Conservation (phyloP, 345 rosid species). For the Kandelia obovata region DNA sequence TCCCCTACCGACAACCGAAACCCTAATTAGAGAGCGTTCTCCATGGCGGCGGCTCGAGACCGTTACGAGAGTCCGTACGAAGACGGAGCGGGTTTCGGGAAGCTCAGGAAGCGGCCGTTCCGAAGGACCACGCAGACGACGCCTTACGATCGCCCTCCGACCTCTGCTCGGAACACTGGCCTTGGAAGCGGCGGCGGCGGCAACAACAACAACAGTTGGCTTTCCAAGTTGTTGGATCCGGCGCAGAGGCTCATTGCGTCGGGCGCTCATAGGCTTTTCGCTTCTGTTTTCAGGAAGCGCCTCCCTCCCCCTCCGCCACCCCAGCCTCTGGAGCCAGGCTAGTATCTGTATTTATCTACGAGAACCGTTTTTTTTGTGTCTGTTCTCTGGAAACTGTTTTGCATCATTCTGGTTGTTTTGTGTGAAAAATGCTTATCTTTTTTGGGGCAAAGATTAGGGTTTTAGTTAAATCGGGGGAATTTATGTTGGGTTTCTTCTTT, state of each 20-base stretch:
- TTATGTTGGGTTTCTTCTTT: not conserved
- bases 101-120: constrained; percentile 60
- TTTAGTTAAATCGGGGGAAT: not conserved
- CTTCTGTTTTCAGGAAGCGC: constrained; percentile 70
- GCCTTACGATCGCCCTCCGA: constrained; percentile 74
- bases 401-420: not conserved
- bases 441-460: not conserved
- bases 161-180: constrained; percentile 43
- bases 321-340: constrained; percentile 40
- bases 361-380: not conserved
- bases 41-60: constrained; percentile 32
- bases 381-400: constrained; percentile 1
- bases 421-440: not conserved
- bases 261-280: constrained; percentile 73
- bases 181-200: constrained; percentile 21
- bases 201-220: constrained; percentile 55
- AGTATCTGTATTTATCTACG: not conserved
- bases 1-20: not conserved
- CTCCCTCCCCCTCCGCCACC: constrained; percentile 45
- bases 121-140: constrained; percentile 45
- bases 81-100: constrained; percentile 42
- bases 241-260: constrained; percentile 72
- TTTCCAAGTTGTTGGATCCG: constrained; percentile 87
- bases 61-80: constrained; percentile 18
- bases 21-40: constrained; percentile 7